Conservation (phyloP, 352 stramenopile genomes). For the Halophytophthora polymorphica region DNA sequence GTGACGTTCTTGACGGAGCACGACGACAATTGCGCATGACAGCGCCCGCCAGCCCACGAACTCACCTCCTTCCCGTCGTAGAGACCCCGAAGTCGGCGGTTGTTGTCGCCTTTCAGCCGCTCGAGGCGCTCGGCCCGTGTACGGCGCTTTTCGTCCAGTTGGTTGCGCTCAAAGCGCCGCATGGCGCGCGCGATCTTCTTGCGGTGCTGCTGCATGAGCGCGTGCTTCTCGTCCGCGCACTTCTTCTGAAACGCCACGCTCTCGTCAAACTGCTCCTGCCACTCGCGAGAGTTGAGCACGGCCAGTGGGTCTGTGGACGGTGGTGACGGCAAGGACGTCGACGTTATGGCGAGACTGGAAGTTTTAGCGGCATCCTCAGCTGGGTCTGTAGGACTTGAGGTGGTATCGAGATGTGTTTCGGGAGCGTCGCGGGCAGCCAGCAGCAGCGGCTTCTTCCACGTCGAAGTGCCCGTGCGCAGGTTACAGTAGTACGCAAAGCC, state of each 20-base stretch:
- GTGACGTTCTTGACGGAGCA: not conserved
- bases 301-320: constrained; percentile 1
- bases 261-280: constrained; percentile 23
- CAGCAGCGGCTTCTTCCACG: constrained; percentile 44
- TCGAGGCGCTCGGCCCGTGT: constrained; percentile 25
- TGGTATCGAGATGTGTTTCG: not conserved
- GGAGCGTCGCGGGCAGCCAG: constrained; percentile 24
- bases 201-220: constrained; percentile 28
- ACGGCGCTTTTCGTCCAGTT: constrained; percentile 31
- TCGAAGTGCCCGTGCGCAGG: constrained; percentile 33
- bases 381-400: not conserved
- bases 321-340: too few species aligned
- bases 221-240: constrained; percentile 29
- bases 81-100: constrained; percentile 34
- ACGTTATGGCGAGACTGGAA: too few species aligned
- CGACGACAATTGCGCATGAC: not conserved
- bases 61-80: constrained; percentile 33
- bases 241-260: constrained; percentile 33
- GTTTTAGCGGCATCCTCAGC: not conserved
- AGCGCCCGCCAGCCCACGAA: not conserved
- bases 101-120: constrained; percentile 37
- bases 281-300: constrained; percentile 20
- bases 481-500: constrained; percentile 54
- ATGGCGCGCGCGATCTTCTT: constrained; percentile 35
- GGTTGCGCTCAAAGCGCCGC: constrained; percentile 32